phyloP scores from a whole-genome alignment of 805 yeast species.

The Saccharomycopsis malanga region DNA sequence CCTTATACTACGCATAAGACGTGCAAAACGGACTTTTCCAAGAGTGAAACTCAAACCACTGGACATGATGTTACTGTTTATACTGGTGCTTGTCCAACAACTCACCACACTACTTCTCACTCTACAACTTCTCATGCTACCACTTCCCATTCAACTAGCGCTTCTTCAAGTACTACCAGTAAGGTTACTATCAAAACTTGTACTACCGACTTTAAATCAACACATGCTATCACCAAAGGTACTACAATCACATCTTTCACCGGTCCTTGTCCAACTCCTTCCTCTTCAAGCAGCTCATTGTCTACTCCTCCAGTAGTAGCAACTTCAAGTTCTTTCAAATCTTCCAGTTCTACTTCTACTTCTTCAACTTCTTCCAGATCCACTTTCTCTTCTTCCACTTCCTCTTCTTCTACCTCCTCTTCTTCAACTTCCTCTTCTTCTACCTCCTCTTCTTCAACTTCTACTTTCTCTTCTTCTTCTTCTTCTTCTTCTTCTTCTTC shows the following conservation, averaged over 20 bases:
- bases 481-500: neutral
- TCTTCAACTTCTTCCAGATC: neutral
- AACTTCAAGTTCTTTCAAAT: no score
- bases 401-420: neutral
- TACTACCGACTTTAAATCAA: neutral
- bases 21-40: neutral
- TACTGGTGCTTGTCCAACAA: constrained; percentile 5
- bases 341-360: neutral
- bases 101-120: no score
- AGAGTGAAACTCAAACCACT: neutral
- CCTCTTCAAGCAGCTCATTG: no score
- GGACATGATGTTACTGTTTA: constrained; percentile 2
- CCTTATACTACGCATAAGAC: constrained; percentile 2
- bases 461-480: no score
- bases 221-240: neutral
- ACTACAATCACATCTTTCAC: neutral
- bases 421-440: neutral
- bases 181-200: constrained; percentile 1
- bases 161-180: no score
- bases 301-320: no score
- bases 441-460: neutral
- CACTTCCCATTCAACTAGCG: no score
- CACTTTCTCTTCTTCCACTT: neutral
- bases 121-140: no score
- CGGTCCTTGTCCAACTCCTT: neutral